Base-by-base conservation (phyloP, 441 rosid species). In the Adansonia gregorii region DNA sequence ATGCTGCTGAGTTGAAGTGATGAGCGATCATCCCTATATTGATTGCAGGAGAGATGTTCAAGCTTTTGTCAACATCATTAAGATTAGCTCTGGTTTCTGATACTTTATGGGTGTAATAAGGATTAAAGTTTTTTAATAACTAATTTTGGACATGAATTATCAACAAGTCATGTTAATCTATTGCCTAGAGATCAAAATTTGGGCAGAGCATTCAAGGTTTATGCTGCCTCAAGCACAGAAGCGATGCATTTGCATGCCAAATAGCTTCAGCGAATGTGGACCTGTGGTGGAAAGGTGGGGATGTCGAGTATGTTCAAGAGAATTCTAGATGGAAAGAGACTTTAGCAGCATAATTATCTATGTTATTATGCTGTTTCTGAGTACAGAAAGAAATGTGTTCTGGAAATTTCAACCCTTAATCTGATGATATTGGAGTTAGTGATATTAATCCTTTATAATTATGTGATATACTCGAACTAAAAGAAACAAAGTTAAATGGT, bases 141-240 rank as follows among this genome's bases (percentile, higher is more conserved):
- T 45, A 67, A 20, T 45, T 46, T 67, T 46, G 3, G 52, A 67
- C 55, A 4, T 46, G 69, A 67, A 67, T 27, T 67, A 19, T 11
- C 55, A 45, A 67, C 15, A 67, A 20, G 17, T 12, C 20, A 46
- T 45, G 39, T 67, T 20, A 17, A 45, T 9, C 54, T 67, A 10
- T 45, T 67, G 54, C 35, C 55, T 67, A 19, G 51, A 43, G 52
- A 46, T 67, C 55, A 67, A 67, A 67, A 19, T 19, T 67, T 46
- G 55, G 35, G 49, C 0, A 14, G 46, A 46, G 6, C 39, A 45
- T 67, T 46, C 39, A 46, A 67, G 20, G 55, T 45, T 67, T 9
- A 10, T 67, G 55, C 15, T 46, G 15, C 20, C 39, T 11, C 14
- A 58, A 19, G n/a, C 17, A 19, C 7, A 67, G 35, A 67, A 19